phyloP scores from a whole-genome alignment of 768 basidiomycete species.

The Auricularia sp. region DNA sequence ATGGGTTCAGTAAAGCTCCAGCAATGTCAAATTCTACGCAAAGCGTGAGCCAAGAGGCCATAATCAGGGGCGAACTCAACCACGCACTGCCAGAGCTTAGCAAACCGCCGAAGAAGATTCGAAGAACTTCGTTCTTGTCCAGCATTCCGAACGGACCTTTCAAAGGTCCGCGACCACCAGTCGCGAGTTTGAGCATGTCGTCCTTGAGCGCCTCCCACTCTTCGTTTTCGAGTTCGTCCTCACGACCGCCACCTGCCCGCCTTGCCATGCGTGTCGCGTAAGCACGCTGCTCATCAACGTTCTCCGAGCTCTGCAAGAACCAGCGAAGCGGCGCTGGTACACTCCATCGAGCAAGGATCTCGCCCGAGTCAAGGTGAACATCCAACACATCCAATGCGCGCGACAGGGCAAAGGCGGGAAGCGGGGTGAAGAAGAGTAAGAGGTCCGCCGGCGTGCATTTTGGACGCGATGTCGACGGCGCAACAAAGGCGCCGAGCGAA shows the following conservation, averaged over 20 bases:
- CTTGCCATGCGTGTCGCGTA: slow-evolving; percentile 83
- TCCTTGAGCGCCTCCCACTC: slow-evolving; percentile 84
- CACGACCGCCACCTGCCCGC: slow-evolving; percentile 45
- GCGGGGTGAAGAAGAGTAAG: slow-evolving; percentile 69
- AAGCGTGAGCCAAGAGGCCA: slow-evolving; percentile 9
- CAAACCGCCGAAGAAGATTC: slow-evolving; percentile 81
- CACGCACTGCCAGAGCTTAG: slow-evolving; percentile 80
- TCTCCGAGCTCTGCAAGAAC: slow-evolving; percentile 70
- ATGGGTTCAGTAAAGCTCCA: slow-evolving; percentile 44
- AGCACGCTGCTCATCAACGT: slow-evolving; percentile 60
- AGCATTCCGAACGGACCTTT: slow-evolving; percentile 76
- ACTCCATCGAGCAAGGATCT: slow-evolving; percentile 82
- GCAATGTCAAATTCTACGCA: slow-evolving; percentile 57
- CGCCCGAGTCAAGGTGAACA: slow-evolving; percentile 87
- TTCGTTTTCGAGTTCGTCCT: slow-evolving; percentile 38
- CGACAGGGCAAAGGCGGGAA: slow-evolving; percentile 66
- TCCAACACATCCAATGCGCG: slow-evolving; percentile 83
- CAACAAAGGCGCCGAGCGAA: slow-evolving; percentile 70
- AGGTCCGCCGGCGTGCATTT: slow-evolving; percentile 57
- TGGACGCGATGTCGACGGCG: slow-evolving; percentile 55
- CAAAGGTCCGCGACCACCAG: slow-evolving; percentile 48
- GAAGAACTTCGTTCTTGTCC: slow-evolving; percentile 54
- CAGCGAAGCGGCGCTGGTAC: slow-evolving; percentile 77
- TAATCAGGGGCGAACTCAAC: neutral
- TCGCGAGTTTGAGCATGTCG: slow-evolving; percentile 79